These are phyloP conservation scores for Lycium ferocissimum DNA, from an alignment of 257 asterid genomes.

Conservation along the genomic window DNA sequence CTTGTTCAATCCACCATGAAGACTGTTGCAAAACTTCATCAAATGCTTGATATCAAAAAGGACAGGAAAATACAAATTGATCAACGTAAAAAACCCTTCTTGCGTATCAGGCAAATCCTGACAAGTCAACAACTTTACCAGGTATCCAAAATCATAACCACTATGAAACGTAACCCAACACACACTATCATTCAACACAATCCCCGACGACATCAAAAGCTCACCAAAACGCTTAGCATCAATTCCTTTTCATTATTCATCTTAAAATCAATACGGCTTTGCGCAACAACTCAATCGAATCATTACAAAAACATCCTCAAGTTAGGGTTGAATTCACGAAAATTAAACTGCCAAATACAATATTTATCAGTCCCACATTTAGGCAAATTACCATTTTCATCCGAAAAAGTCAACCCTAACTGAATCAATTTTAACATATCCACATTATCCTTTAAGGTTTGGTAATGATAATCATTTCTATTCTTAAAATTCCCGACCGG, in stretches of 20 bases:
- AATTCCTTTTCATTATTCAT: conserved; percentile 45
- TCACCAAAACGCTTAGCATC: conserved; percentile 48
- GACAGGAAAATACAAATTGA: conserved; percentile 49
- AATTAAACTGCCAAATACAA: conserved; percentile 64
- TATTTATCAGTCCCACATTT: conserved; percentile 43
- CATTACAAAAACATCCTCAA: conserved; percentile 55
- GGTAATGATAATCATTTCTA: conserved; percentile 51
- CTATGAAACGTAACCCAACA: conserved; percentile 60
- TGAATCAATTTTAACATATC: conserved; percentile 57
- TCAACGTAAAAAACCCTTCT: conserved; percentile 44
- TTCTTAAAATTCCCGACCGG: conserved; percentile 55
- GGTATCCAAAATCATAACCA: conserved; percentile 62
- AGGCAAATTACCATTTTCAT: conserved; percentile 52
- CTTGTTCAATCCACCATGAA: conserved; percentile 58
- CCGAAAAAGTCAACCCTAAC: conserved; percentile 57
- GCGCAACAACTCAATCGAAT: conserved; percentile 53
- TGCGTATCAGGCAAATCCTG: conserved; percentile 51
- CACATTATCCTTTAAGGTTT: conserved; percentile 54
- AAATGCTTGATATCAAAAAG: conserved; percentile 55
- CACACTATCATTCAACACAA: conserved; percentile 52
- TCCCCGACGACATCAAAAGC: conserved; percentile 59
- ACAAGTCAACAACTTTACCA: conserved; percentile 52
- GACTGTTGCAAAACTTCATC: conserved; percentile 56
- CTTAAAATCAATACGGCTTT: conserved; percentile 53
- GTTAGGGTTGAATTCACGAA: conserved; percentile 56